phyloP scores from a whole-genome alignment of 208 protist species.

The Entamoeba invadens region DNA sequence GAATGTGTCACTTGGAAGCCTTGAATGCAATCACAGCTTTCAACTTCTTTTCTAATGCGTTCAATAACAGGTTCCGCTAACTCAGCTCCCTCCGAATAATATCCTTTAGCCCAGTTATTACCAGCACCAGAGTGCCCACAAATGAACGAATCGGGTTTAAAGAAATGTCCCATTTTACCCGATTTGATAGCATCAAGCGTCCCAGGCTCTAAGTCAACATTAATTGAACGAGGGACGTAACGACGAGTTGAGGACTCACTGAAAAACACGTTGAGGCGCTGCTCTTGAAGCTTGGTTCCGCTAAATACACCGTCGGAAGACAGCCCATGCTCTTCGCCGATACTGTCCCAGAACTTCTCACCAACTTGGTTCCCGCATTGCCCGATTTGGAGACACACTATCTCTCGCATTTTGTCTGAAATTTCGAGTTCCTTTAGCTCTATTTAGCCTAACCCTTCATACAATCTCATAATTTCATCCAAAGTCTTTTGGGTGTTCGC shows the following conservation, averaged over 20 bases:
- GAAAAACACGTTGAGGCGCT: conserved; percentile 93
- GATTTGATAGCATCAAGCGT: conserved; percentile 83
- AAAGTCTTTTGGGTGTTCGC: no score
- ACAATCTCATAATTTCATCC: no score
- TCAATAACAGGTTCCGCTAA: conserved; percentile 84
- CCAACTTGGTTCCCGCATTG: conserved; percentile 86
- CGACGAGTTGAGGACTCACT: conserved; percentile 71
- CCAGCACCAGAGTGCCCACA: conserved; percentile 83
- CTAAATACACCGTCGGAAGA: conserved; percentile 74
- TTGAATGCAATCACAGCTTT: conserved; percentile 86
- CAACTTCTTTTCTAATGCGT: conserved; percentile 85
- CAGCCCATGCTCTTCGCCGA: conserved; percentile 60
- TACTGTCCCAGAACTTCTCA: conserved; percentile 60
- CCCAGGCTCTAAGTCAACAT: conserved; percentile 67
- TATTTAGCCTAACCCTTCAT: neutral
- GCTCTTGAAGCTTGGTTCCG: conserved; percentile 72
- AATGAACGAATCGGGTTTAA: conserved; percentile 89
- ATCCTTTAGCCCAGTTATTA: conserved; percentile 94
- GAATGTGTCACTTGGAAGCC: conserved; percentile 93
- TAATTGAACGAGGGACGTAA: conserved; percentile 66
- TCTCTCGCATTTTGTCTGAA: conserved; percentile 64
- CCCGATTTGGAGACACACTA: conserved; percentile 74
- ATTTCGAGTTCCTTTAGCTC: neutral
- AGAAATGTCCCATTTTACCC: conserved; percentile 45
- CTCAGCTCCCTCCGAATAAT: conserved; percentile 95